Evolutionary conservation across 2,329 filamentous ascomycete species (phyloP), one percentile per base, ranked within the genome.

Genomic region (Nannizziopsis arthrosporioides): DNA sequence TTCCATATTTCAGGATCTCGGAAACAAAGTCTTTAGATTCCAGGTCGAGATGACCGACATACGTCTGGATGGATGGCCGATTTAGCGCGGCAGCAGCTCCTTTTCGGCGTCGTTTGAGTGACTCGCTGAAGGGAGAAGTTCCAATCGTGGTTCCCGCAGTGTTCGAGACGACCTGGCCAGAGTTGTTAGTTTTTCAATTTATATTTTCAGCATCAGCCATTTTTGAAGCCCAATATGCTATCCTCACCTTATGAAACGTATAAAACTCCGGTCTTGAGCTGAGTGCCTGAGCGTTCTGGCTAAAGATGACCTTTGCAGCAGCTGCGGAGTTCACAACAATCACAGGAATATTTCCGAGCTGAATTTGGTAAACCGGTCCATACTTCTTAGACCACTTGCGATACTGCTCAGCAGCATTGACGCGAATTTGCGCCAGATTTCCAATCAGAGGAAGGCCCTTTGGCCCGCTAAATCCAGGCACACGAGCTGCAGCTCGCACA

Each of bases 81-180:
- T 83, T 83, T 14, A 83, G 66, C 1, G 80, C 80, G 2, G 77
- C 76, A 0, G 79, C 80, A 1, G 79, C 80, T 12, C 77, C 80
- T 60, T 83, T 83, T 49, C 79, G 71, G 31, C 79, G 69, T 4
- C 78, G 69, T 60, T 82, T 83, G 22, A 82, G 63, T 0, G 75
- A 79, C 2, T 83, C 79, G 47, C 74, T 78, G 58, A 80, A 84
- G 0, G 80, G 80, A 0, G 77, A 80, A 0, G 80, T 84, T 0
- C 80, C 80, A 48, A 84, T 82, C 0, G 80, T 84, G 0, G 79
- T 82, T 5, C 80, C 79, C 1, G 78, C 75, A 0, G 80, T 82
- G 38, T 80, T 77, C 2, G 77, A 80, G 1, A 82, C 68, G 2
- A 81, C 74, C 75, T 78, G 41, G 19, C n/a, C 18, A 41, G 22